A percentile compares a stretch with the other conserved stretches of the same genome.
Conservation (phyloP, 768 basidiomycete genomes). For the Russula sp. region DNA sequence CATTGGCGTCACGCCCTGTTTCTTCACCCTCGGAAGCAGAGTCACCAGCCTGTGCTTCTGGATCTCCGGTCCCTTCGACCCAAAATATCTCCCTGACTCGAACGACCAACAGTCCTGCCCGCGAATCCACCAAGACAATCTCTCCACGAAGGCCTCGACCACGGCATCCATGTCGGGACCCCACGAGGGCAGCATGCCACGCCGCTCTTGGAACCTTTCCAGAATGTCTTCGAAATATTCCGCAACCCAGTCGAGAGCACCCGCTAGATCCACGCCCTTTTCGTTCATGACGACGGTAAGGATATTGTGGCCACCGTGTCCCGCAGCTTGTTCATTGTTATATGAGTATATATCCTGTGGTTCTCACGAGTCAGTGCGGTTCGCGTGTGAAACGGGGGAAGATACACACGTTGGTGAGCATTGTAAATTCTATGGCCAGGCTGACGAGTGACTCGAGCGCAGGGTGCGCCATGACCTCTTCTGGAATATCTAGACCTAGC, state of each 20-base stretch:
- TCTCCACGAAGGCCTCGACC: too few species aligned
- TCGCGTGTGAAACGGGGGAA: too few species aligned
- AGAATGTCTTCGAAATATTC: constrained; percentile 23
- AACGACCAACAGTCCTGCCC: too few species aligned
- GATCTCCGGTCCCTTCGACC: too few species aligned
- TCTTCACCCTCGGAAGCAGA: too few species aligned
- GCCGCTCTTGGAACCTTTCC: constrained; percentile 28
- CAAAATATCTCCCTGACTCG: too few species aligned
- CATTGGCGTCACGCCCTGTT: too few species aligned
- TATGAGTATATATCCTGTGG: constrained; percentile 39
- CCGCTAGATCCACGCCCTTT: constrained; percentile 29
- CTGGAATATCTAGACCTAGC: constrained; percentile 34
- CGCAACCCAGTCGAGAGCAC: constrained; percentile 34
- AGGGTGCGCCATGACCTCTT: constrained; percentile 37
- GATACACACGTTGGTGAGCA: constrained; percentile 35
- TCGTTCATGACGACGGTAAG: constrained; percentile 37
- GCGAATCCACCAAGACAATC: too few species aligned
- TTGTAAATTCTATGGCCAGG: constrained; percentile 30
- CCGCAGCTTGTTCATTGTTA: constrained; percentile 34
- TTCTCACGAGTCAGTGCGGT: neutral
- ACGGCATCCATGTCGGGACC: too few species aligned
- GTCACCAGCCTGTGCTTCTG: too few species aligned
- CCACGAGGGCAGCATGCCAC: constrained; percentile 31
- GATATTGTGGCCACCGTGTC: constrained; percentile 35
- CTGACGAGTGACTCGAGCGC: constrained; percentile 28